Conservation (phyloP, 352 stramenopile species). For the Globisporangium recalcitrans region DNA sequence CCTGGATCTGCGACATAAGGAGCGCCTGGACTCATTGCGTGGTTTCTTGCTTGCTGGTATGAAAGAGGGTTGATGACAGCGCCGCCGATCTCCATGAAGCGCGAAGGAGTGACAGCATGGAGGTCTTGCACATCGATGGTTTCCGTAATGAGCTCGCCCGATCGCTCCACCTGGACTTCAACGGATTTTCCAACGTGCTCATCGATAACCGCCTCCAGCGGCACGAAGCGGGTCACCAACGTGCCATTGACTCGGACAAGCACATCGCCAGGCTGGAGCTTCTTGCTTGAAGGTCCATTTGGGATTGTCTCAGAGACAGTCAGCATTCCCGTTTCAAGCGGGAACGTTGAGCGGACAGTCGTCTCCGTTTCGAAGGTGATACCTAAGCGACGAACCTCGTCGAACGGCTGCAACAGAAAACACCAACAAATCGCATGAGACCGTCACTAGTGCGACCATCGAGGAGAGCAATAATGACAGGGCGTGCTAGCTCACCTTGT, state of each 20-base stretch:
- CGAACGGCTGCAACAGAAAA: conserved; percentile 52
- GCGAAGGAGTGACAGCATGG: conserved; percentile 77
- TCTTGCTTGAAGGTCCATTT: conserved; percentile 62
- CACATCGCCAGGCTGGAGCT: conserved; percentile 87
- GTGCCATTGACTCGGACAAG: conserved; percentile 80
- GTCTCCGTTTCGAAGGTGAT: conserved; percentile 72
- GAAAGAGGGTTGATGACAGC: conserved; percentile 87
- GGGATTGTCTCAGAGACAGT: conserved; percentile 86
- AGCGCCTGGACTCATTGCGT: conserved; percentile 54
- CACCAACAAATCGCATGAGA: background rate
- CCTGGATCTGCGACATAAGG: conserved; percentile 85
- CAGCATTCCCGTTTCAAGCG: conserved; percentile 87
- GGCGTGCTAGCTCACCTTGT: conserved; percentile 50
- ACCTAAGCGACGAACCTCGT: conserved; percentile 85
- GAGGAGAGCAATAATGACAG: background rate
- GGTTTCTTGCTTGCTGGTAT: conserved; percentile 88
- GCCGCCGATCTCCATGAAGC: conserved; percentile 84
- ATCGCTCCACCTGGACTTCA: conserved; percentile 79
- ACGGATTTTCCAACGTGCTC: conserved; percentile 64
- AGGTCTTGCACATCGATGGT: conserved; percentile 79
- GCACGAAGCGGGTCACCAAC: conserved; percentile 83
- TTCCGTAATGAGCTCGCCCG: conserved; percentile 54
- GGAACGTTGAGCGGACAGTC: conserved; percentile 69
- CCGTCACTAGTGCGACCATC: background rate
- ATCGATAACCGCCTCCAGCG: conserved; percentile 80